Base-by-base conservation (phyloP, 2,329 filamentous ascomycete species). In the Nectriaceae sp. region DNA sequence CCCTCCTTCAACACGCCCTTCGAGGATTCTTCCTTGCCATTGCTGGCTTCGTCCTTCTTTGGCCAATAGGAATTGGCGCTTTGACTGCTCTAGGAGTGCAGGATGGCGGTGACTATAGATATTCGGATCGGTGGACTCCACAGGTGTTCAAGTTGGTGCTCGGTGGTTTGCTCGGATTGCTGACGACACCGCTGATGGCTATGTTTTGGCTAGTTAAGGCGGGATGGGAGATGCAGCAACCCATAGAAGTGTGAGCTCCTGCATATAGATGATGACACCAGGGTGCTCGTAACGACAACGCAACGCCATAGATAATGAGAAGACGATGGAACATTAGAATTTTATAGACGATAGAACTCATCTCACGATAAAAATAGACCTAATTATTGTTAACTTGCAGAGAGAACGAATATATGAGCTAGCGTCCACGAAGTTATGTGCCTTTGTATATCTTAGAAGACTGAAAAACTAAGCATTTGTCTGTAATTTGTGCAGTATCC, bases 61-160 rank as follows among this genome's bases (percentile, higher is more conserved):
- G 76, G 68, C 71, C 70, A 3, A 56, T 69, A 1, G 63, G 65
- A 6, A 64, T 82, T 18, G 75, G 74, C 33, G 64, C 76, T 20
- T 55, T 80, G 51, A 69, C 66, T 3, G 47, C 67, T 0, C 47
- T 72, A 0, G 77, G 77, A 4, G 57, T 52, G 16, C 63, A 51
- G 33, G 47, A 59, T 13, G 68, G 65, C 8, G 65, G 68, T 33
- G 78, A 80, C 54, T 79, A 70, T 64, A 67, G 65, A 10, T 81
- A 70, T 43, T 39, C 62, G 18, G 57, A 62, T 15, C 60, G 60
- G 29, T 81, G 76, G 76, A 63, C 66, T 45, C 77, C 77, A 8
- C 66, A 77, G 53, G 55, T 75, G 22, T 81, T 79, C 66, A 81
- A 81, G 65, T 62, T 72, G 11, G 58, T 79, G 13, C 68, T 76